These are phyloP conservation scores for Saposhnikovia divaricata DNA, from an alignment of 129 eudicot species.

Conservation along the genomic window DNA sequence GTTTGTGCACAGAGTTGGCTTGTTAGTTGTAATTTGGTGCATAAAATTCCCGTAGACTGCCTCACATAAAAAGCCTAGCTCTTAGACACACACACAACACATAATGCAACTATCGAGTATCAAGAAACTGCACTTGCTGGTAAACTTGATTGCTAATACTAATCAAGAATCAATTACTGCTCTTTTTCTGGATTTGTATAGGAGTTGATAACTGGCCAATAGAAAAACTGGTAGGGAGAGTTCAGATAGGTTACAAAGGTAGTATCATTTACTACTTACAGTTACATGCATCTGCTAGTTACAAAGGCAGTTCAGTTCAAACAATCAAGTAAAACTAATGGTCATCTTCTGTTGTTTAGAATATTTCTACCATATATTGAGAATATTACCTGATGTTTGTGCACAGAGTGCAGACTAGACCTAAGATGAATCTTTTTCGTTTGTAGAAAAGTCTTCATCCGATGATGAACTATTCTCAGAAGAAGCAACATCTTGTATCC, in stretches of 20 bases:
- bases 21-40: background rate
- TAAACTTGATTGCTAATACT: background rate
- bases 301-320: background rate
- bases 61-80: background rate
- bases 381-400: too few relatives aligned
- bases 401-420: too few relatives aligned
- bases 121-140: too few relatives aligned
- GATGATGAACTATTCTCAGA: too few relatives aligned
- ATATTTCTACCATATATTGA: too few relatives aligned
- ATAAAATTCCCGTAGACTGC: background rate
- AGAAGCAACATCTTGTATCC: too few relatives aligned
- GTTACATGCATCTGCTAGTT: background rate
- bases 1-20: too few relatives aligned
- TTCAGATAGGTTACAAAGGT: background rate
- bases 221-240: background rate
- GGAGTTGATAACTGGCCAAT: background rate
- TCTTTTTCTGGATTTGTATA: too few relatives aligned
- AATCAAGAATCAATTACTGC: background rate
- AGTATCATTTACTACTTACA: background rate
- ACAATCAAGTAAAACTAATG: background rate
- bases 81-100: background rate
- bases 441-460: too few relatives aligned
- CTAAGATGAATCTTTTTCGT: too few relatives aligned
- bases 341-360: too few relatives aligned
- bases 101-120: too few relatives aligned